Evolutionary conservation across 179 eudicot species (phyloP), one percentile per base, ranked within the genome.

Genomic region (Spinacia oleracea): DNA sequence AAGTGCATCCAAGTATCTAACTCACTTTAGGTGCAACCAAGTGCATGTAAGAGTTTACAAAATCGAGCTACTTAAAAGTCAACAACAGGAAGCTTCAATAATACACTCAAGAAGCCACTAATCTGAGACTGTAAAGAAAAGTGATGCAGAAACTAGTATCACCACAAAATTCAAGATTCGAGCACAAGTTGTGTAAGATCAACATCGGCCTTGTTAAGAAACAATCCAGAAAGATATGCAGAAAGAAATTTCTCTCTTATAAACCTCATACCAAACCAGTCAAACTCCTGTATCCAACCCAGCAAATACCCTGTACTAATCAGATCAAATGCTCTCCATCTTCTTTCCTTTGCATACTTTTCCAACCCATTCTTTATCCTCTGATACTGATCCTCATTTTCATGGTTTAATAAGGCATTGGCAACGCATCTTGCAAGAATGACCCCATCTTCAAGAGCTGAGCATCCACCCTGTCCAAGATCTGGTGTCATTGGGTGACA

Each of bases 401-500:
- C 46, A 0, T 62, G 71, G 45, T 55, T 40, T 15, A 43, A 15
- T 42, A 89, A 77, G 31, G 89, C 79, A 14, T 81, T 42, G 7
- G 84, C 90, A 9, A 90, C 74, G 29, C 86, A 84, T 68, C 70
- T 83, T 32, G 88, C 89, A 9, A 88, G 45, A 45, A 85, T 34
- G 18, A 89, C 65, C 5, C 87, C 84, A 21, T 90, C 94, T 56
- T 90, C 94, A 7, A 90, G 72, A 2, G 94, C 86, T 0, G 85
- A 70, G 35, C 90, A 88, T 21, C 88, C 94, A 0, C 94, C 94
- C 80, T 90, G 94, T 18, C 88, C 92, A 1, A 90, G 38, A 62
- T 90, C 91, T 4, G 92, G 92, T n/a, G 92, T 85, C 92, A 89
- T 88, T 1, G 92, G 91, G 34, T 90, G 94, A 51, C 78, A 71